Evolutionary conservation across 352 stramenopile genomes (phyloP).

Genomic region (Pythium chondricola): DNA sequence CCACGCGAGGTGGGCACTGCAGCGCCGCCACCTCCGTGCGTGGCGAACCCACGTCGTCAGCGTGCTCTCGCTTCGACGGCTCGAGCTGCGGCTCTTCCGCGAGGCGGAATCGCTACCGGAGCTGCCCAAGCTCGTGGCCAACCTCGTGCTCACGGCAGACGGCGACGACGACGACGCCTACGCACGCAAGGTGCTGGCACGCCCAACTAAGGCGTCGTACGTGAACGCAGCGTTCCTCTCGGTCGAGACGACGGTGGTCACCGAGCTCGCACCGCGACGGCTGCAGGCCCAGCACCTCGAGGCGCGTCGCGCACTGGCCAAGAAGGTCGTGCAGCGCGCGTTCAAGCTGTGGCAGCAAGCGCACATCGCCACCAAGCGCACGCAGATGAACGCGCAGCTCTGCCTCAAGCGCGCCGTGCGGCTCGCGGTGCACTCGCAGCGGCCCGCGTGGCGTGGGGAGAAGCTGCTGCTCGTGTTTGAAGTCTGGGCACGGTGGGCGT

Average conservation of each 20-base stretch:
- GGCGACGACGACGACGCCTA: constrained; percentile 35
- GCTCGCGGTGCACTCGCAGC: constrained; percentile 46
- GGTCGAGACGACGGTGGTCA: constrained; percentile 25
- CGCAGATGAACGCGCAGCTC: constrained; percentile 57
- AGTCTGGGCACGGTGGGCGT: constrained; percentile 56
- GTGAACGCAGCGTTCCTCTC: constrained; percentile 48
- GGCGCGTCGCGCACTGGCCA: constrained; percentile 39
- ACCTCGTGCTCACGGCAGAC: constrained; percentile 62
- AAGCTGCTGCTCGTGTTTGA: constrained; percentile 58
- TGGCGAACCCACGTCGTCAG: constrained; percentile 45
- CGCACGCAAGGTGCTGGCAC: constrained; percentile 21
- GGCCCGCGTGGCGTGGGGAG: constrained; percentile 51
- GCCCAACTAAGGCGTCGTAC: constrained; percentile 15
- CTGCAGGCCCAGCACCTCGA: constrained; percentile 31
- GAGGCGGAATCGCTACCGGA: constrained; percentile 42
- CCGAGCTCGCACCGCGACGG: constrained; percentile 26
- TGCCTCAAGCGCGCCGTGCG: constrained; percentile 65
- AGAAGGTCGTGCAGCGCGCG: constrained; percentile 60
- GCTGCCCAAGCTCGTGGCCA: constrained; percentile 54
- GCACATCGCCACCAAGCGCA: constrained; percentile 35
- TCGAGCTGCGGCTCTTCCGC: constrained; percentile 60
- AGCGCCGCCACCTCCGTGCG: constrained; percentile 33
- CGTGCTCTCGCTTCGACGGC: constrained; percentile 33
- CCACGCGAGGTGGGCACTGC: constrained; percentile 23
- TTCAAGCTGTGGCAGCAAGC: constrained; percentile 62